phyloP scores from a whole-genome alignment of 352 stramenopile species.

The Phytophthora megakarya region DNA sequence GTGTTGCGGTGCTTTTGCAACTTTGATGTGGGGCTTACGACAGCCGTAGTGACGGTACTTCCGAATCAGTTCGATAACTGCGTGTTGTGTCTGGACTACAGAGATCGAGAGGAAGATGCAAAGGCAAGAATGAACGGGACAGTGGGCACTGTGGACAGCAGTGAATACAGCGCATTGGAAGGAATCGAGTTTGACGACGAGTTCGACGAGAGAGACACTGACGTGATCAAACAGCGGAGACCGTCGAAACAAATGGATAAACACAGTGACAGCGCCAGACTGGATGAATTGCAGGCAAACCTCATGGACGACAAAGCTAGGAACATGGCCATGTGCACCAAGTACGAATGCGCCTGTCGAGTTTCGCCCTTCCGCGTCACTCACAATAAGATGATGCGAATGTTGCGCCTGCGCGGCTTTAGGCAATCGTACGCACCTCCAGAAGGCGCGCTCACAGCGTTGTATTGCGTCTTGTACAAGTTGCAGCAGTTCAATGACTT shows the following conservation, averaged over 20 bases:
- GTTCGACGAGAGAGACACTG: conserved; percentile 10
- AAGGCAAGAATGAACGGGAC: conserved; percentile 11
- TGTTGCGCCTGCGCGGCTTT: conserved; percentile 58
- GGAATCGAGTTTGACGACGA: conserved; percentile 25
- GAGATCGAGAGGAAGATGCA: conserved; percentile 24
- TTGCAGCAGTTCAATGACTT: conserved; percentile 78
- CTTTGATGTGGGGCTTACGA: conserved; percentile 71
- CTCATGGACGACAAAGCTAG: conserved; percentile 69
- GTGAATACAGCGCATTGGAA: conserved; percentile 29
- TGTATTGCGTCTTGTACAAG: conserved; percentile 67
- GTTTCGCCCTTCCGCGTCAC: conserved; percentile 61
- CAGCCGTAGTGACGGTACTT: conserved; percentile 39
- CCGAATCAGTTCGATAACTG: conserved; percentile 53
- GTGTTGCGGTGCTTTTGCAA: conserved; percentile 84
- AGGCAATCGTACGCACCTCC: conserved; percentile 50
- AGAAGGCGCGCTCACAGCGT: conserved; percentile 45
- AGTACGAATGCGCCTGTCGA: conserved; percentile 77
- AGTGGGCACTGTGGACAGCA: conserved; percentile 25
- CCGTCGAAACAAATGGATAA: conserved; percentile 5
- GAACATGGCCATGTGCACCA: conserved; percentile 71
- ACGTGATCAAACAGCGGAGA: conserved; percentile 23
- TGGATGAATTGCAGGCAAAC: conserved; percentile 72
- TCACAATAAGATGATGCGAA: conserved; percentile 63
- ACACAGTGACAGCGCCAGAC: conserved; percentile 23
- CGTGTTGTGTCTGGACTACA: conserved; percentile 59